Percentiles rank a stretch among this genome's conserved stretches.
phyloP scores from a whole-genome alignment of 441 rosid genomes.

The Populus hybrid region DNA sequence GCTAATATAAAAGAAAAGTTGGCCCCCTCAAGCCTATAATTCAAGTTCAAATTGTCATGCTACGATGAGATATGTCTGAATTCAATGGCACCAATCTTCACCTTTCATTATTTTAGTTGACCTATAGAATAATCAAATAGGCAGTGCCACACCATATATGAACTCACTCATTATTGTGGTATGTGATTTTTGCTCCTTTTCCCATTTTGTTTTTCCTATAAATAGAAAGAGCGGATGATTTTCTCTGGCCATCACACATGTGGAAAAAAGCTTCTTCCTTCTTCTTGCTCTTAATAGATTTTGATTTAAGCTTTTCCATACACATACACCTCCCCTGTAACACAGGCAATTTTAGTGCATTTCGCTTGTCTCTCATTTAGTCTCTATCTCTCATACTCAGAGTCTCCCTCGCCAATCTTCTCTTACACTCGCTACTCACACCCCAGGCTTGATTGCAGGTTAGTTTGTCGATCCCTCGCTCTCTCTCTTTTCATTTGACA shows the following conservation, averaged over 20 bases:
- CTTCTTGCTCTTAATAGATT: not conserved
- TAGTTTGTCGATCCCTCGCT: not conserved
- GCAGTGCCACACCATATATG: not conserved
- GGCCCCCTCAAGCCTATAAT: not conserved
- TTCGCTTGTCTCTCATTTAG: not conserved
- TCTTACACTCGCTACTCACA: not conserved
- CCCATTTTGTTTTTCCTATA: not conserved
- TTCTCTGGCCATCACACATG: not conserved
- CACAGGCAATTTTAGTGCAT: not conserved
- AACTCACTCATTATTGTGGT: not conserved
- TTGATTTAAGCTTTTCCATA: not conserved
- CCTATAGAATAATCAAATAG: not conserved
- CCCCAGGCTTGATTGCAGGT: slow-evolving; percentile 4
- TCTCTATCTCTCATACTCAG: not conserved
- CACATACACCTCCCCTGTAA: not conserved
- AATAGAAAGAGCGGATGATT: not conserved
- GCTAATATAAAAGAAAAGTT: too few species aligned
- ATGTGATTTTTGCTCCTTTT: too few species aligned
- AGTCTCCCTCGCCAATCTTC: not conserved
- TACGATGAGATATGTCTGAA: not conserved
- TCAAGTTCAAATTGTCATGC: not conserved
- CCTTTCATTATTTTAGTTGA: not conserved
- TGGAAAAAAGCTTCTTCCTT: not conserved
- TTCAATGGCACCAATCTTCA: too few species aligned
- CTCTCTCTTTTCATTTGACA: not conserved